phyloP scores from a whole-genome alignment of 148 eudicot genomes.

The Chenopodium album region DNA sequence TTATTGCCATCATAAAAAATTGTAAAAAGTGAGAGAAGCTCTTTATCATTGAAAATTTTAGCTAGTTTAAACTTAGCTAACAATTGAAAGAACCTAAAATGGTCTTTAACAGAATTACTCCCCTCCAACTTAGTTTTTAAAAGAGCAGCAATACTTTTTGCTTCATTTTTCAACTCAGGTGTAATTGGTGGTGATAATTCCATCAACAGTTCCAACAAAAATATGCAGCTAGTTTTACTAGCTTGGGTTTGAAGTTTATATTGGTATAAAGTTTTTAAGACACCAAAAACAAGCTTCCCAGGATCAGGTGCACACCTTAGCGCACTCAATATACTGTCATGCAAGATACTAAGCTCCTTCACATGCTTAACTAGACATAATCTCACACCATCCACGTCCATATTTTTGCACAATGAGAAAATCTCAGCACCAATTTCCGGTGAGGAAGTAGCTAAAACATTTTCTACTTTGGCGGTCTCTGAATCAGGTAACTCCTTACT shows the following conservation, averaged over 20 bases:
- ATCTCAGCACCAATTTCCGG: conserved; percentile 1
- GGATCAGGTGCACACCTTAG: conserved; percentile 39
- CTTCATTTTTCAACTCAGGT: conserved; percentile 17
- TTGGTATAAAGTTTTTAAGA: conserved; percentile 21
- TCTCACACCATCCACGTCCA: conserved; percentile 29
- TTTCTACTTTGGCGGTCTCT: not conserved
- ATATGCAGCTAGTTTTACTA: conserved; percentile 17
- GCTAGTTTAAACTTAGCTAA: conserved; percentile 26
- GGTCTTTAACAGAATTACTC: not conserved
- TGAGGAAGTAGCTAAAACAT: not conserved
- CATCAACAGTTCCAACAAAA: conserved; percentile 30
- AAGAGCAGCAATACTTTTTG: conserved; percentile 15
- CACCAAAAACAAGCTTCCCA: conserved; percentile 47
- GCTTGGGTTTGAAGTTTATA: not conserved
- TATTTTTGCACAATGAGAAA: conserved; percentile 22
- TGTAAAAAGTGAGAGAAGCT: conserved; percentile 21
- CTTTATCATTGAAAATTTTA: conserved; percentile 4
- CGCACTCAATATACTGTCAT: conserved; percentile 25
- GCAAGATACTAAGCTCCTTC: conserved; percentile 8
- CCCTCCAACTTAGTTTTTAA: conserved; percentile 17
- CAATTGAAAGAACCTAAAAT: conserved; percentile 23
- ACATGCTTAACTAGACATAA: conserved; percentile 27
- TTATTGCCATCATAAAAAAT: conserved; percentile 3
- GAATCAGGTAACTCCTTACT: not conserved
- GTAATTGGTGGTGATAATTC: conserved; percentile 26